Evolutionary conservation across 306 rosid species (phyloP), one percentile per base, ranked within the genome.

Genomic region (Citrullus mucosospermus): DNA sequence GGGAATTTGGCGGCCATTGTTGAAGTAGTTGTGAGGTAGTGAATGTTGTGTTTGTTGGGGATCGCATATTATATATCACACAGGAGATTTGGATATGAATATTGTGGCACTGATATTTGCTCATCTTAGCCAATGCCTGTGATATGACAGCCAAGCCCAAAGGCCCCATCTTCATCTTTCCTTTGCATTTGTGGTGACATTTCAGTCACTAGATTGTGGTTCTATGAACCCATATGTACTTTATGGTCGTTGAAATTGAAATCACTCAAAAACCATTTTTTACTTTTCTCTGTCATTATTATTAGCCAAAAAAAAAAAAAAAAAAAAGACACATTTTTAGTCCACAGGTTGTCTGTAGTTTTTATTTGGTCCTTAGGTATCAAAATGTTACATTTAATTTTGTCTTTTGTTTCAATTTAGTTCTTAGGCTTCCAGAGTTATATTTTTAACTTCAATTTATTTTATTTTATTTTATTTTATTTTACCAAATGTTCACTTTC

Each of bases 1-100:
- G 83, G 80, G 57, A 89, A 11, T 65, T 83, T 88, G 85, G 89
- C 67, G 22, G 97, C 94, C 96, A 92, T 94, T 81, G 70, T 79
- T 88, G 61, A 48, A 63, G 76, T 54, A 60, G 18, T 13, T 66
- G 73, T 34, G 43, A 5, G 76, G 20, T 55, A 55, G 9, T 55
- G 10, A 55, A 6, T 53, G 57, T 46, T 60, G 80, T 58, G 59
- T 55, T 55, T 39, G 16, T 60, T 79, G 68, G 54, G 84, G 57
- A 82, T 81, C 88, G 75, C 82, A 78, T 80, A 78, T 75, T 75
- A 80, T 83, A 77, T 80, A 15, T 22, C 22, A 48, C 59, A 32
- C 3, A 17, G 51, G 61, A 50, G 76, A 38, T 80, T 78, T 82
- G 82, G 91, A 85, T 87, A 81, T 61, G 75, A 86, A 69, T 84